Base-by-base conservation (phyloP, 2,329 filamentous ascomycete species). In the Exophiala bonariae region DNA sequence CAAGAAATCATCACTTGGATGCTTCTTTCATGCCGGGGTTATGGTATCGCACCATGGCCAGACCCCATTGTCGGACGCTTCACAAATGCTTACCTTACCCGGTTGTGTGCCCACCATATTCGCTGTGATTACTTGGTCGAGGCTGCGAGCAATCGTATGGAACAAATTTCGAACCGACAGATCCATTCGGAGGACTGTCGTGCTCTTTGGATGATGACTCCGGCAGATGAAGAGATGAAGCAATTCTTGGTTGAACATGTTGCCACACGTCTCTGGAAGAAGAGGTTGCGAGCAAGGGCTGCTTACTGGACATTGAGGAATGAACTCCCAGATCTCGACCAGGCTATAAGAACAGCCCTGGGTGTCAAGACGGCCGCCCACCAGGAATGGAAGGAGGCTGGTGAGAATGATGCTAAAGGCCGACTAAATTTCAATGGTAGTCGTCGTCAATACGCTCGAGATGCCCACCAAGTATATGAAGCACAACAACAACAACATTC, bases 111-210 rank as follows among this genome's bases (percentile, higher is more conserved):
- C 19, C 5, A 30, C 17, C 47, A 44, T 33, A 37, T 58, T 9
- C 43, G 44, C 10, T 56, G 54, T 32, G 43, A 48, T 2, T 46
- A 47, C 28, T 45, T 58, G 11, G 32, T 30, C 9, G 28, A 45
- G 7, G 34, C 41, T 18, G 19, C 49, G 4, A 30, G 4, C n/a
- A 31, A 46, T 17, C 38, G 50, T n/a, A 55, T 58, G 52, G 11
- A 39, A n/a, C 28, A 14, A 3, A 38, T 56, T 7, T 30, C 19
- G 3, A 6, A 32, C n/a, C 19, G 13, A 2, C 54, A 54, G 19
- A 47, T 58, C 35, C 55, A 58, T 32, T 43, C 50, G 2, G 53
- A 56, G 19, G 55, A 58, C 23, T 41, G 56, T 16, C 47, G 48
- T 13, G 30, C 39, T 4, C 40, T 58, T 2, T 58, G 39, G 40